Percentiles rank a stretch among this genome's conserved stretches.
Conservation (phyloP, 2,329 filamentous ascomycete genomes). For the Penicillium vulpinum region DNA sequence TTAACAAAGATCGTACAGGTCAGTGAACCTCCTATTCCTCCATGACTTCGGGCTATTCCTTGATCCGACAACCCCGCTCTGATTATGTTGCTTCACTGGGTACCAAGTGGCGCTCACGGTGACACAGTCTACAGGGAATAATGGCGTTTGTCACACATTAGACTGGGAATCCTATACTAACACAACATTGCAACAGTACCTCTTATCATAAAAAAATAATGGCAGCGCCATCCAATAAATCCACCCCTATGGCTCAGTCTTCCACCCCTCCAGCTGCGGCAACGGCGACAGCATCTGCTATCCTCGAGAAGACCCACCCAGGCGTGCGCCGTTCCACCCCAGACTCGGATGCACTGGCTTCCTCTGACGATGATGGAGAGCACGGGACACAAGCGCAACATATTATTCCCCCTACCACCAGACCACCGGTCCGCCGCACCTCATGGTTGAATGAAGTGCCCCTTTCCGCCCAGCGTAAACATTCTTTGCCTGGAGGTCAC, state of each 20-base stretch:
- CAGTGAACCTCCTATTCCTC: not conserved
- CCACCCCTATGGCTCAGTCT: constrained; percentile 31
- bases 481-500: constrained; percentile 71
- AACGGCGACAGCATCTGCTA: constrained; percentile 63
- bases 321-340: constrained; percentile 78
- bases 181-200: constrained; percentile 10
- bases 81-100: constrained; percentile 7
- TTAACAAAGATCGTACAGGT: constrained; percentile 12
- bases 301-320: constrained; percentile 72
- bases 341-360: constrained; percentile 89
- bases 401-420: constrained; percentile 53
- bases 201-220: constrained; percentile 39
- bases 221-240: constrained; percentile 39
- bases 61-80: constrained; percentile 3
- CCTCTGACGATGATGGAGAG: constrained; percentile 89
- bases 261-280: constrained; percentile 53
- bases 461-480: constrained; percentile 66
- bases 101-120: constrained; percentile 8
- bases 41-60: not conserved
- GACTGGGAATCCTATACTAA: constrained; percentile 3
- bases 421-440: constrained; percentile 64
- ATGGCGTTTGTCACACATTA: constrained; percentile 1
- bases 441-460: constrained; percentile 89
- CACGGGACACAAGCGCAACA: constrained; percentile 57
- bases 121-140: constrained; percentile 2